Conservation (phyloP, 192 early-diverging fungal genomes). For the Martensiomyces pterosporus region DNA sequence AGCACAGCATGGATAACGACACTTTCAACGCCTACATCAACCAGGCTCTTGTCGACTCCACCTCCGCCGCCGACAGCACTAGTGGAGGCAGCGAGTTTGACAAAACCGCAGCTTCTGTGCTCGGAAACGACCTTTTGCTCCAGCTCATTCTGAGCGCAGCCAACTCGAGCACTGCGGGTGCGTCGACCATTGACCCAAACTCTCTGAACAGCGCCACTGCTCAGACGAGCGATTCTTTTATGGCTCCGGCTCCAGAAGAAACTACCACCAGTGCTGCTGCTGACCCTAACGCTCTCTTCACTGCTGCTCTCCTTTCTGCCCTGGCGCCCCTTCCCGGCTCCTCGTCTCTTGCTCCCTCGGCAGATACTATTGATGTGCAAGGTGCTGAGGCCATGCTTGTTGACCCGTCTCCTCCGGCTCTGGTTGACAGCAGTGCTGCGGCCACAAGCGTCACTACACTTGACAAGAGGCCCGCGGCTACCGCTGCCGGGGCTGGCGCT, state of each 20-base stretch:
- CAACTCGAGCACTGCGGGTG: background rate
- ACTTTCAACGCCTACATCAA: conserved; percentile 36
- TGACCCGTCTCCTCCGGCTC: conserved; percentile 18
- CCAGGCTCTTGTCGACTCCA: conserved; percentile 38
- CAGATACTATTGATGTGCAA: conserved; percentile 7
- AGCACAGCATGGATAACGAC: conserved; percentile 5
- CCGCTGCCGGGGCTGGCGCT: background rate
- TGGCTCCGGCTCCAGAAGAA: too few relatives aligned
- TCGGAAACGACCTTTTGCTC: conserved; percentile 27
- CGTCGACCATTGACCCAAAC: conserved; percentile 32
- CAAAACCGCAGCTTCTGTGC: background rate
- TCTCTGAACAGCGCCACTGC: conserved; percentile 8
- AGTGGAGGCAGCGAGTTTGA: conserved; percentile 4
- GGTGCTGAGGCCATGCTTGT: conserved; percentile 20
- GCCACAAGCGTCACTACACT: too few relatives aligned
- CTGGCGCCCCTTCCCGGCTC: conserved; percentile 12
- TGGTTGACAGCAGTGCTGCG: too few relatives aligned
- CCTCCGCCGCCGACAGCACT: background rate
- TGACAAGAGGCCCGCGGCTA: background rate
- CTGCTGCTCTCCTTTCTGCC: conserved; percentile 18
- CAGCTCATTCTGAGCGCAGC: conserved; percentile 34
- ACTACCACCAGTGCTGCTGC: too few relatives aligned
- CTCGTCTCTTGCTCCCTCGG: background rate
- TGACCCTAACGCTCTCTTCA: conserved; percentile 12
- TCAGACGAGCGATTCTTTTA: too few relatives aligned